Base-by-base conservation (phyloP, 2,329 filamentous ascomycete species). In the Fusarium chlamydosporum region DNA sequence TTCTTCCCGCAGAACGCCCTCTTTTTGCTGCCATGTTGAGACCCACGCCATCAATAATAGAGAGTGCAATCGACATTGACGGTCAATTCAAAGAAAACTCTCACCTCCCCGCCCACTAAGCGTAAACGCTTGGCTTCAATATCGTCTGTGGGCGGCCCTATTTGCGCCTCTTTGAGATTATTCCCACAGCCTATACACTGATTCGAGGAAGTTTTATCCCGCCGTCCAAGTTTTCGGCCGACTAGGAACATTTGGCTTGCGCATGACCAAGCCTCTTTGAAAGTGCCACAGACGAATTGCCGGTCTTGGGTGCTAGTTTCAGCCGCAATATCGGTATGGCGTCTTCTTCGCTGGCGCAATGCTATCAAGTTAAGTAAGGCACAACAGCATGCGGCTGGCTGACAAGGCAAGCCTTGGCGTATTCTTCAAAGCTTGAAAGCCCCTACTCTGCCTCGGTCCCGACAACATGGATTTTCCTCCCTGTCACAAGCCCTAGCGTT, bases 311-410 rank as follows among this genome's bases (percentile, higher is more conserved):
- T 26, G 45, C 40, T 46, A 40, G 34, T 53, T 59, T 60, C 61
- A 53, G 61, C 61, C 47, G 46, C 61, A 47, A 48, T 48, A 53
- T 59, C 12, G 48, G n/a, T 41, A 43, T 56, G 33, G 54, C 40
- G 34, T 40, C n/a, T 11, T n/a, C 26, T 54, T 43, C 29, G 27
- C 38, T 42, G 51, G 31, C 43, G 41, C 27, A 31, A 34, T 50
- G 13, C 18, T n/a, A 34, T 38, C 41, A 34, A 47, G 45, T 47
- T 53, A 12, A 65, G 61, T 59, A 65, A 65, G 41, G 60, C 46
- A 61, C 57, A 46, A 29, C 53, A 47, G 42, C 43, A 34, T 66
- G 61, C 59, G 62, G 66, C 66, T 69, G 66, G 66, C 66, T 69
- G 66, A 69, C 23, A 40, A n/a, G 16, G 18, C 54, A 46, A 34